phyloP scores from a whole-genome alignment of 2,329 filamentous ascomycete species.

The Epichloe hybrida region DNA sequence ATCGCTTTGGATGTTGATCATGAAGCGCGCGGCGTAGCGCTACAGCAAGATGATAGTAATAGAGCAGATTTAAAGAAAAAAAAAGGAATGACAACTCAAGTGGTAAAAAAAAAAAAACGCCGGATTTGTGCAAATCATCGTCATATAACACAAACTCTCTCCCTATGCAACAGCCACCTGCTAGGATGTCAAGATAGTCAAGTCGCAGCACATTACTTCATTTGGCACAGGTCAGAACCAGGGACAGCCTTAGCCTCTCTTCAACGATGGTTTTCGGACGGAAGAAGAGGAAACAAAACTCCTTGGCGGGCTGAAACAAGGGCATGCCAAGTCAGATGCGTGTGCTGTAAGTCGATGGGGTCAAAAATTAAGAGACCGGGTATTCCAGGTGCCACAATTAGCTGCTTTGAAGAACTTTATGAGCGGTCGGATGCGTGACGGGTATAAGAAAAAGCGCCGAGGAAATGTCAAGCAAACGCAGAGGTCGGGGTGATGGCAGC shows the following conservation, averaged over 20 bases:
- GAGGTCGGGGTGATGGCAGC: too few species aligned
- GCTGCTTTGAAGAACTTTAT: too few species aligned
- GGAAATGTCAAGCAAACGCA: not conserved
- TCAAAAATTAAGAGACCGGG: not conserved
- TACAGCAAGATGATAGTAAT: not conserved
- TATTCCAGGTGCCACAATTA: too few species aligned
- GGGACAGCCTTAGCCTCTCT: not conserved
- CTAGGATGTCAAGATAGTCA: not conserved
- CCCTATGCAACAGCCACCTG: not conserved
- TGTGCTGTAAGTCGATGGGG: not conserved
- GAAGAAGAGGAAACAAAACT: not conserved
- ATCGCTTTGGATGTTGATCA: not conserved
- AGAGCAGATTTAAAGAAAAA: not conserved
- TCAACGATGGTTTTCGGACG: too few species aligned
- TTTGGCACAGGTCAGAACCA: not conserved
- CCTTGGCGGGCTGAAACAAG: not conserved
- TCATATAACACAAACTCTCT: conserved; percentile 1
- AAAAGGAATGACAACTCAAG: not conserved
- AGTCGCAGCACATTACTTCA: conserved; percentile 9
- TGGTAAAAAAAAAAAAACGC: conserved; percentile 13
- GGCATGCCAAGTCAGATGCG: not conserved
- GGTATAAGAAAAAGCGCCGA: not conserved
- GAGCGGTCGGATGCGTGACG: not conserved
- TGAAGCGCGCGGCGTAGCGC: not conserved
- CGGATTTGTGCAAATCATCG: conserved; percentile 7